A percentile compares a stretch with the other conserved stretches of the same genome.
Conservation (phyloP, 805 yeast genomes). For the Saccharomycodes ludwigii region DNA sequence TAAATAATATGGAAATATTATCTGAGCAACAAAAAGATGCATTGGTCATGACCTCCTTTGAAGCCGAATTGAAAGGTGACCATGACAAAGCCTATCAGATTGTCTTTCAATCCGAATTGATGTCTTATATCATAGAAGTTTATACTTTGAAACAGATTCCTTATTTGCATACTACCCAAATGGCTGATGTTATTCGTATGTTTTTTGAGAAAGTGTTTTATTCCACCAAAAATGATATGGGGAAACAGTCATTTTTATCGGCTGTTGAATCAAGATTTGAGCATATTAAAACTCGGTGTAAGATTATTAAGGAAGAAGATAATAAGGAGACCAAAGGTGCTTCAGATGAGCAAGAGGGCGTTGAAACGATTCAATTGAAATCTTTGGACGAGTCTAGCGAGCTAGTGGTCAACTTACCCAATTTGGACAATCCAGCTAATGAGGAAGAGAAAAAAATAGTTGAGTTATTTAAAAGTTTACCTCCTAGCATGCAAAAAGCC, state of each 20-base stretch:
- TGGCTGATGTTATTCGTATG: conserved; percentile 39
- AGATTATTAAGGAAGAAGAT: conserved; percentile 45
- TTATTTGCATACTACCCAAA: conserved; percentile 20
- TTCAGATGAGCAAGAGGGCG: conserved; percentile 34
- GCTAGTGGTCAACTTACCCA: conserved; percentile 59
- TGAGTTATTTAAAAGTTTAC: conserved; percentile 45
- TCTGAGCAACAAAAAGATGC: conserved; percentile 84
- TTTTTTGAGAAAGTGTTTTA: conserved; percentile 52
- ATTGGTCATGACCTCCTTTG: conserved; percentile 85
- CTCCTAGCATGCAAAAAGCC: conserved; percentile 59
- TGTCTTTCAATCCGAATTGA: conserved; percentile 67
- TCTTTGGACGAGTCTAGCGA: conserved; percentile 77
- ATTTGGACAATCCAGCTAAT: conserved; percentile 36
- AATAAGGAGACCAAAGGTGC: conserved; percentile 23
- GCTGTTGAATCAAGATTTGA: conserved; percentile 64
- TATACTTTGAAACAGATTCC: conserved; percentile 26
- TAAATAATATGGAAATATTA: conserved; percentile 54
- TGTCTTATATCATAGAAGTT: conserved; percentile 52
- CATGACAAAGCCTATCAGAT: conserved; percentile 41
- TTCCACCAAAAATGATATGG: conserved; percentile 34
- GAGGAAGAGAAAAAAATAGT: conserved; percentile 31
- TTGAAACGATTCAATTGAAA: conserved; percentile 75
- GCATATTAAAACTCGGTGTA: conserved; percentile 70
- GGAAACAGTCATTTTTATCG: conserved; percentile 52
- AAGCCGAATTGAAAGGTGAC: conserved; percentile 57